These are phyloP conservation scores for Marasmius sp. DNA, from an alignment of 1,284 basidiomycete genomes.

Conservation along the genomic window DNA sequence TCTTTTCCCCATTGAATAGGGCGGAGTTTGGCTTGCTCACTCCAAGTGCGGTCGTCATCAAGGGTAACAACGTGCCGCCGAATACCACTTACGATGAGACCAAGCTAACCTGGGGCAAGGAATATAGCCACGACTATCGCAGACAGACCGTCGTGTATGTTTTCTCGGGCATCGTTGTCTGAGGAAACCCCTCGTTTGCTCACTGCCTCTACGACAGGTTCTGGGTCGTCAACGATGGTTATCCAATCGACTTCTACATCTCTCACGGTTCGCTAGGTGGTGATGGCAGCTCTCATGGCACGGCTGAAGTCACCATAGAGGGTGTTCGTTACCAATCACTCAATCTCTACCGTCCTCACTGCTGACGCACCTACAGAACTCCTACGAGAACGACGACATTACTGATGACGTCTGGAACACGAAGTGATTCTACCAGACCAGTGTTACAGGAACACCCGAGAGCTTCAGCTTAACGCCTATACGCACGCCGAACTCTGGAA, in stretches of 20 bases:
- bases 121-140: too few relatives aligned
- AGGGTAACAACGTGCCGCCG: background rate
- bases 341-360: background rate
- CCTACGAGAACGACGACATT: background rate
- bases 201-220: background rate
- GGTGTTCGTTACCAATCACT: background rate
- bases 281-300: background rate
- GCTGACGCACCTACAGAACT: background rate
- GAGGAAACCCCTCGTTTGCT: background rate
- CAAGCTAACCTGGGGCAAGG: slow-evolving; percentile 8
- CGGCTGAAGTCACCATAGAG: background rate
- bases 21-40: slow-evolving; percentile 10
- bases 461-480: background rate
- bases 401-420: slow-evolving; percentile 1
- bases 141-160: background rate
- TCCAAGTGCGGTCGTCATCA: slow-evolving; percentile 6
- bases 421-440: background rate
- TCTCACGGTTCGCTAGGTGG: slow-evolving; percentile 7
- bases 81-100: background rate
- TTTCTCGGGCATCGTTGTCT: background rate
- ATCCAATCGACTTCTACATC: slow-evolving; percentile 10
- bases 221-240: slow-evolving; percentile 9
- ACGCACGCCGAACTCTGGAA: too few relatives aligned
- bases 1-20: background rate
- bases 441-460: background rate